Evolutionary conservation across 495 filamentous ascomycete genomes (phyloP), one percentile per base, ranked within the genome.

Genomic region (Aspergillus panamensis): DNA sequence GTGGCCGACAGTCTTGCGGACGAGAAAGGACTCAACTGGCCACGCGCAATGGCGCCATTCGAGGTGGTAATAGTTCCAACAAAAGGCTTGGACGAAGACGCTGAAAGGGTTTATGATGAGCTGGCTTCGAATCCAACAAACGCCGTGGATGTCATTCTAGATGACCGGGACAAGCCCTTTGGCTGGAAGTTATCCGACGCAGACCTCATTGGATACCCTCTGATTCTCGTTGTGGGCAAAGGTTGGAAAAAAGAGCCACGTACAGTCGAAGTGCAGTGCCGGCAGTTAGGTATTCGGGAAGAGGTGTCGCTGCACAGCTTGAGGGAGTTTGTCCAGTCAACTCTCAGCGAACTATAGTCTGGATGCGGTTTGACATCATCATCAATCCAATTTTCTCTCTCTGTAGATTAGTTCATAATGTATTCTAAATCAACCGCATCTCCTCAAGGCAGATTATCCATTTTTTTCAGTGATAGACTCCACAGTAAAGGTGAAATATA

Each of bases 151-250:
- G 80, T 81, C 17, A 73, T 94, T 3, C 67, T 95, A 0, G 93
- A 97, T 69, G 93, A 97, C 66, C 82, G 93, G 14, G 63, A 78
- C 33, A 82, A 80, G 62, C 72, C 81, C 7, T 71, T 93, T 47
- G 83, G 84, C 14, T 96, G 89, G 90, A 96, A 93, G 66, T 73
- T 97, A 53, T 83, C 79, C 3, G 93, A 97, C 72, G 93, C 93
- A 3, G 92, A 96, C 67, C 63, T 94, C 51, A 82, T 96, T 58
- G 93, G 93, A 12, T 96, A 92, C 69, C 93, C 93, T 0, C 72
- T 97, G 13, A 80, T 95, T 20, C 73, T 95, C 1, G 75, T 95
- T 14, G 73, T 96, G 35, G 93, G 93, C 3, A 86, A 82, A 59
- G 77, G 74, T 16, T 96, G 92, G 92, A 80, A 69, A 61, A 76